Evolutionary conservation across 257 asterid species (phyloP), one percentile per base, ranked within the genome.

Genomic region (Mentha longifolia): DNA sequence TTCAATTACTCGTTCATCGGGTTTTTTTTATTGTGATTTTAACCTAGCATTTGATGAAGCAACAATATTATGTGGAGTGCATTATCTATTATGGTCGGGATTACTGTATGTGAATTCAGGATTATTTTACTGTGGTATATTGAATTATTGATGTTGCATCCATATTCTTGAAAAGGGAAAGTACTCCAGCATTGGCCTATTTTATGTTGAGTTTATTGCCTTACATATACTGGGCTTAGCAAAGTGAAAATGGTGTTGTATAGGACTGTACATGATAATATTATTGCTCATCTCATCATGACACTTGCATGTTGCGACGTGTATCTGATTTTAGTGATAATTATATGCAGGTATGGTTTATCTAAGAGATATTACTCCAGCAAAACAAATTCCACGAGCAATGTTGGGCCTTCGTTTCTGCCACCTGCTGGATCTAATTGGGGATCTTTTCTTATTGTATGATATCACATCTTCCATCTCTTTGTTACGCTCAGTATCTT

Each of bases 361-460:
- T 77, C 74, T 47, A 81, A 70, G 63, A 77, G 79, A 79, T 67
- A 57, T 69, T 82, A 74, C 76, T 73, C 84, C 50, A 81, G 85
- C 37, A 74, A 74, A 28, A 20, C 75, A 16, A 69, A 56, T 76
- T 71, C 82, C 74, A 61, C 74, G 5, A 65, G 45, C 70, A 60
- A 35, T 55, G 22, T 73, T 46, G 79, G 71, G 61, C 68, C 80
- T 72, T 71, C 80, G 72, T 71, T 64, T 54, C 69, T 63, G 12
- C 65, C 81, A 62, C 82, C 82, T 68, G 59, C 77, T 54, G 76
- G 71, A 45, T 30, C 88, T 67, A 45, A 84, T 5, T 84, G 95
- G 98, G 74, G 74, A 73, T 65, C 73, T 71, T 79, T 78, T 74
- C 54, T 88, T 75, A 73, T 86, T 78, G 98, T 92, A 90, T 71